Base-by-base conservation (phyloP, 306 rosid species). In the Alnus glutinosa region DNA sequence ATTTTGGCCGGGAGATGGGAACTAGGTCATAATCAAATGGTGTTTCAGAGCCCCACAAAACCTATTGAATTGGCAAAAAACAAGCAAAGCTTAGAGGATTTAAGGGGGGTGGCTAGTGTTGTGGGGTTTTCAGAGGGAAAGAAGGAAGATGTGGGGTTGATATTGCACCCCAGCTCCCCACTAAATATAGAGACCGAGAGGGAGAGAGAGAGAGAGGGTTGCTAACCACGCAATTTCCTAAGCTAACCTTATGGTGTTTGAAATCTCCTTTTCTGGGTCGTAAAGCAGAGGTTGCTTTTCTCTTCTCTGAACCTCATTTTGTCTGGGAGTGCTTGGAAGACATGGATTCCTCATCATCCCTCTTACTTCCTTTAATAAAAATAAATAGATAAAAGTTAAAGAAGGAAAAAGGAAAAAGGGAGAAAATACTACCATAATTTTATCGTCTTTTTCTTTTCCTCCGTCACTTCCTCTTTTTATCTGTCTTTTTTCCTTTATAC, bases 181-280 rank as follows among this genome's bases (percentile, higher is more conserved):
- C 92, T 90, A 89, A 87, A 90, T 86, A 92, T 88, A 88, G 94
- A 86, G 70, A 67, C 52, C 30, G 39, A 34, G 52, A 69, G 52
- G 9, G 36, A 67, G 58, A 72, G 68, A 48, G 57, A 82, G 74
- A 62, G 48, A 76, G 61, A 46, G 47, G 50, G 62, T 78, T 90
- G 85, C 51, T 84, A 79, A 88, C 90, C 94, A 92, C 89, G 95
- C 94, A 89, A 92, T 89, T 94, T 91, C 98, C 95, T 85, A 90
- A 89, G 98, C 89, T 77, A 87, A 86, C 78, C 91, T 86, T 85
- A 85, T 55, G 89, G 85, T 84, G 91, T 91, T 91, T 93, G 97
- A 93, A 93, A 89, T 78, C 94, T 93, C 94, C 92, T 91, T 95
- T 93, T 93, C 97, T 91, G 92, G 88, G 93, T 95, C 91, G 85